Evolutionary conservation across 441 rosid species (phyloP), one percentile per base, ranked within the genome.

Genomic region (Pelargonium fulgidum): DNA sequence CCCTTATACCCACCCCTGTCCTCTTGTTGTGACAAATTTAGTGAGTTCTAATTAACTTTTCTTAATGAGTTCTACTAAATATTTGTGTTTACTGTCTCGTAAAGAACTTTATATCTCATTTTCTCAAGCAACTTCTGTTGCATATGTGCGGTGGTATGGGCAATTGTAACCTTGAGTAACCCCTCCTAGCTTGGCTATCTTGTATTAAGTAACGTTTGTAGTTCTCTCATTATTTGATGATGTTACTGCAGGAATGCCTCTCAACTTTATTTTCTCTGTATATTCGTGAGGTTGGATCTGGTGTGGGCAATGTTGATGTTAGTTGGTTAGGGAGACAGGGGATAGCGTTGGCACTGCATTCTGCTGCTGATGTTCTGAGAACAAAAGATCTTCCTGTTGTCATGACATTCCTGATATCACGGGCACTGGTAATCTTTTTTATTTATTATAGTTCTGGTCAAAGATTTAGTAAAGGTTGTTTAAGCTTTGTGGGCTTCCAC

Each of bases 311-410:
- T 76, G 69, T 87, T 47, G 96, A 93, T 88, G 85, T 86, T 84
- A 85, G 93, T 72, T 92, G 99, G 97, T 78, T 92, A 75, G 89
- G 99, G 50, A 84, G 97, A 80, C 98, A 95, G 85, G 99, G 98
- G 72, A 84, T 89, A 70, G 95, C 98, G 71, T 76, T 95, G 81
- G 96, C 98, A 70, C 83, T 95, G 71, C 87, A 85, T 84, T 88
- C 97, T 75, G 85, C 90, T 13, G 99, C 98, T 54, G 99, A 95
- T 80, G 94, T 92, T 70, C 78, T 95, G 75, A 86, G 96, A 80
- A 86, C 96, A 22, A 95, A 89, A 75, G 98, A 95, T 76, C 99
- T 95, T 78, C 99, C 98, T 72, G 90, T 92, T 78, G 93, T 95
- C 74, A 88, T 95, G 96, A 92, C 98, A 54, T 95, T 95, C 73